phyloP scores from a whole-genome alignment of 345 rosid species.

The Salix dunnii region DNA sequence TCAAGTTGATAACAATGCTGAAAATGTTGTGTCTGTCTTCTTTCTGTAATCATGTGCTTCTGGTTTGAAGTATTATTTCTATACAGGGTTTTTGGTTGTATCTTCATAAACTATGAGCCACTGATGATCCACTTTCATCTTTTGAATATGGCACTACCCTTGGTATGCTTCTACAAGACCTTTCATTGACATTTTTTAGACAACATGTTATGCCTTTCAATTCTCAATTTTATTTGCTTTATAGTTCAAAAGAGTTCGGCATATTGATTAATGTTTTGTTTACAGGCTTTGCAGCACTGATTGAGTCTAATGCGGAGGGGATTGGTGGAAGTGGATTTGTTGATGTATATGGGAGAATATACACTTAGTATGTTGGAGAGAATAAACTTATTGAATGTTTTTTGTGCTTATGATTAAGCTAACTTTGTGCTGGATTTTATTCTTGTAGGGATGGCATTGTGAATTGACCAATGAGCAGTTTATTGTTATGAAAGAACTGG shows the following conservation, averaged over 20 bases:
- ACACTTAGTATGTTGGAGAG: slow-evolving; percentile 56
- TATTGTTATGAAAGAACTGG: slow-evolving; percentile 98
- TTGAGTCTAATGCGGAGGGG: slow-evolving; percentile 99
- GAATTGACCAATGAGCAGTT: slow-evolving; percentile 89
- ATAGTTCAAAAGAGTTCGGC: slow-evolving; percentile 4
- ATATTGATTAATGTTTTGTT: slow-evolving; percentile 15
- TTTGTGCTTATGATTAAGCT: slow-evolving; percentile 14
- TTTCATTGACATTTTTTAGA: slow-evolving; percentile 11
- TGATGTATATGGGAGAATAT: slow-evolving; percentile 97
- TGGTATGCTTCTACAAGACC: slow-evolving; percentile 47
- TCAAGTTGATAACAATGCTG: not conserved
- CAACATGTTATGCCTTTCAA: slow-evolving; percentile 9
- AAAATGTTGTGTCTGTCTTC: not conserved
- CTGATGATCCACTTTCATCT: slow-evolving; percentile 98
- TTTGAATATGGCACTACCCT: slow-evolving; percentile 96
- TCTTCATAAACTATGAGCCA: slow-evolving; percentile 78
- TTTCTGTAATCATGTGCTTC: not conserved
- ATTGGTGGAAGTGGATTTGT: slow-evolving; percentile 99
- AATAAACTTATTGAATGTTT: slow-evolving; percentile 16
- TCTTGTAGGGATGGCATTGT: slow-evolving; percentile 84
- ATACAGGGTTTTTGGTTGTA: slow-evolving; percentile 90
- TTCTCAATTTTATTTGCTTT: slow-evolving; percentile 17
- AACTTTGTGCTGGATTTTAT: slow-evolving; percentile 33
- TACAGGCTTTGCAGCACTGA: slow-evolving; percentile 67
- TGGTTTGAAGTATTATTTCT: not conserved